Evolutionary conservation across 2,329 filamentous ascomycete species (phyloP).

Genomic region (Penicillium hesseltinei): DNA sequence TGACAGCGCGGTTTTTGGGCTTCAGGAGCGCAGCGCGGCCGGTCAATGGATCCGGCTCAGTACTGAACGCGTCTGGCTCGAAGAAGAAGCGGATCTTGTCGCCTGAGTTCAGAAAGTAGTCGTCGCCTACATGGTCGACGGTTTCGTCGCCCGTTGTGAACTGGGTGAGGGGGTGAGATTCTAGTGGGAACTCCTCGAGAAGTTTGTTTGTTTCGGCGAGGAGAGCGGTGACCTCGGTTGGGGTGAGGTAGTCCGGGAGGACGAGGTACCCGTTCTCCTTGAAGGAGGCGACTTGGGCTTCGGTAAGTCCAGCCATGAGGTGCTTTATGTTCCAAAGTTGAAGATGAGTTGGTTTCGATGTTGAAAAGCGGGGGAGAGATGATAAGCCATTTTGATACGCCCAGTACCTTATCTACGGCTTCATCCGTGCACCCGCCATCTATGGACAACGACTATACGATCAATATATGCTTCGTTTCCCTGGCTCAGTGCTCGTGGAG

Average conservation of each 20-base stretch:
- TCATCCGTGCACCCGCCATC: background rate
- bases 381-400: conserved; percentile 21
- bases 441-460: background rate
- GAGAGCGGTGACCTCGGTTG: conserved; percentile 64
- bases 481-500: background rate
- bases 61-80: conserved; percentile 81
- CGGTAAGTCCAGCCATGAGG: conserved; percentile 58
- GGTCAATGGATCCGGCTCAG: conserved; percentile 40
- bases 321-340: background rate
- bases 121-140: conserved; percentile 80
- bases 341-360: background rate
- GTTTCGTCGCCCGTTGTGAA: conserved; percentile 79
- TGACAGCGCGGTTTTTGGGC: conserved; percentile 81
- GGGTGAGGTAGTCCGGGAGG: conserved; percentile 71
- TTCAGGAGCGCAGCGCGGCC: conserved; percentile 63
- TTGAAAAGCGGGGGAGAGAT: conserved; percentile 20
- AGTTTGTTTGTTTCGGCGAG: conserved; percentile 72
- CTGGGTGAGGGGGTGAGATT: conserved; percentile 84
- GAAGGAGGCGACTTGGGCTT: conserved; percentile 70
- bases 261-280: conserved; percentile 84
- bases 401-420: conserved; percentile 10
- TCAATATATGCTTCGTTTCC: background rate
- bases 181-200: conserved; percentile 73
- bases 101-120: conserved; percentile 86
- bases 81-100: conserved; percentile 97